Percentiles rank a stretch among this genome's conserved stretches.
Evolutionary conservation across 768 basidiomycete genomes (phyloP).

Genomic region (Phallus indusiatus): DNA sequence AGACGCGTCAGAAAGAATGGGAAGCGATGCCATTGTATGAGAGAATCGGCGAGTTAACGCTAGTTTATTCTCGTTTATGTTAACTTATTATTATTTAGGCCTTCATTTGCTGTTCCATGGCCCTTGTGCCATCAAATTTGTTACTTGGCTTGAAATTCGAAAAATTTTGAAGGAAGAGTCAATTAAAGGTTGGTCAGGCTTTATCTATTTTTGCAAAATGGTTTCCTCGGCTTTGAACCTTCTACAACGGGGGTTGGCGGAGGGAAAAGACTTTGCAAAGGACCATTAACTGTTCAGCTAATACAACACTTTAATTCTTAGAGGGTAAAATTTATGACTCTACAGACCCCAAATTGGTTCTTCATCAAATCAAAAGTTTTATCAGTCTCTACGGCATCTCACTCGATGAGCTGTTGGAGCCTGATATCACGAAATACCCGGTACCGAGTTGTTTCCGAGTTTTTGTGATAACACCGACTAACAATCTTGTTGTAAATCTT

Average conservation of each 20-base stretch:
- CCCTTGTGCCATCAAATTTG: conserved; percentile 18
- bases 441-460: conserved; percentile 13
- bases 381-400: conserved; percentile 45
- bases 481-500: background rate
- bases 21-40: conserved; percentile 62
- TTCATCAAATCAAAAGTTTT: conserved; percentile 47
- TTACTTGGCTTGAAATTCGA: conserved; percentile 18
- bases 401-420: conserved; percentile 53
- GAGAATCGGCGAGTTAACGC: conserved; percentile 15
- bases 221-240: background rate
- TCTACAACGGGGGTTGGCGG: no score
- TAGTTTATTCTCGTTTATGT: conserved; percentile 22
- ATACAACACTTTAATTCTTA: background rate
- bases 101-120: conserved; percentile 73
- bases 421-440: conserved; percentile 51
- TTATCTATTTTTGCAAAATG: background rate
- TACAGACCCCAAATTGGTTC: conserved; percentile 1
- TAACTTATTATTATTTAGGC: conserved; percentile 34
- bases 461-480: background rate
- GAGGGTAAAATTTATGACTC: conserved; percentile 49
- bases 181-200: conserved; percentile 25
- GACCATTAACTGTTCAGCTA: background rate
- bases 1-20: conserved; percentile 43
- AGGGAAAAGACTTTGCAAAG: no score
- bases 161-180: conserved; percentile 45